Percentiles rank a stretch among this genome's conserved stretches.
These are phyloP conservation scores for Acacia confusa DNA, from an alignment of 306 rosid species.

Conservation along the genomic window DNA sequence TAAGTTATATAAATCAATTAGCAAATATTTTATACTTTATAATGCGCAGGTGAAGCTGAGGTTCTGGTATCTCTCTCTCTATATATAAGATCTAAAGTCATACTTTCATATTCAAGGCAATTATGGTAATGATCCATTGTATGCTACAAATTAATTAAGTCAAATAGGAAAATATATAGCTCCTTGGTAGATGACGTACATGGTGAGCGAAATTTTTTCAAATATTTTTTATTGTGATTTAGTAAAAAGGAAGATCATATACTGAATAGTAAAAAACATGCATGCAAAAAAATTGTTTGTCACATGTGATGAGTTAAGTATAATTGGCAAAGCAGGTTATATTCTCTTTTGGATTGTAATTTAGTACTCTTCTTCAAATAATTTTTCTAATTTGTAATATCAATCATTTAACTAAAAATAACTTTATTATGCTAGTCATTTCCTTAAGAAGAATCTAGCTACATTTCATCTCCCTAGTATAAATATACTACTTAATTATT, in stretches of 20 bases:
- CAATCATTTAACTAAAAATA: neutral
- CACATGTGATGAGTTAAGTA: too few relatives aligned
- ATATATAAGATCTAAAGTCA: neutral
- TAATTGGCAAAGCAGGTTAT: neutral
- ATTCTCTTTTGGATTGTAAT: neutral
- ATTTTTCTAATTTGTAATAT: neutral
- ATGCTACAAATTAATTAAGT: neutral
- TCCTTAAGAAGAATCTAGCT: too few relatives aligned
- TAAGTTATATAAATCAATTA: slow-evolving; percentile 4
- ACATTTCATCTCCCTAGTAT: too few relatives aligned
- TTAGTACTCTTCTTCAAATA: neutral
- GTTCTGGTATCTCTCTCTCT: neutral
- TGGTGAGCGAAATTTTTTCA: neutral
- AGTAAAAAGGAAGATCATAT: neutral
- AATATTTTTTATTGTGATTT: neutral
- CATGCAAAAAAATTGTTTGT: too few relatives aligned
- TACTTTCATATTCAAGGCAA: neutral
- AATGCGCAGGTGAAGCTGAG: slow-evolving; percentile 18
- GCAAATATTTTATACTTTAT: neutral
- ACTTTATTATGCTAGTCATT: too few relatives aligned
- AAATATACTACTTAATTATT: too few relatives aligned
- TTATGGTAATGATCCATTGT: neutral
- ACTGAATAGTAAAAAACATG: neutral
- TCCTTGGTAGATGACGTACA: neutral
- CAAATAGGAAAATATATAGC: neutral